Base-by-base conservation (phyloP, 345 rosid genomes). In the Dovyalis caffra region DNA sequence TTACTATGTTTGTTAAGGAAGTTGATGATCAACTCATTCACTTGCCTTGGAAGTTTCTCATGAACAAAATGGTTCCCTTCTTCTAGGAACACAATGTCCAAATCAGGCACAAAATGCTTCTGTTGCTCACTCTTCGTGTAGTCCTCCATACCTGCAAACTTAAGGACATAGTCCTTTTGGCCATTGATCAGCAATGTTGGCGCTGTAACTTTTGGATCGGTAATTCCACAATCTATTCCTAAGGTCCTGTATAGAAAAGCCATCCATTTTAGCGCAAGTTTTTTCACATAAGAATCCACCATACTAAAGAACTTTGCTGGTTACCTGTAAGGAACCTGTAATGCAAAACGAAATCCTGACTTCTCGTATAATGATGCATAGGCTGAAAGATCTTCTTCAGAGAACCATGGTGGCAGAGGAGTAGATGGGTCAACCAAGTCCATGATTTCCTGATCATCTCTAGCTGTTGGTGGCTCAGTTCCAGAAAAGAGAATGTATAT, bases 241-340 rank as follows among this genome's bases (percentile, higher is more conserved):
- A 71, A 5, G 1, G 2, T 57, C 76, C 76, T 79, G 79, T 43
- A 56, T 3, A 2, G 69, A 21, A 10, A 28, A 10, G 35, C 7
- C 32, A 61, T 25, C 6, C 18, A 18, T 57, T 3, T 16, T 57
- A 29, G 20, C 15, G 32, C 29, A 25, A 6, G 28, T 61, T 61
- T 18, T 1, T 5, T 47, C 16, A 5, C 53, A 18, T 47, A 47
- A 47, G 53, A 47, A 47, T 47, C 5, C 53, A 47, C 21, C 62
- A 14, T 28, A 18, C 18, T 14, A 5, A 15, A 31, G 5, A 5
- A 14, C 18, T 25, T 61, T 0, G 2, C 65, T 61, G 6, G 65
- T 61, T 64, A 79, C 82, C 82, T 79, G 69, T 75, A 76, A 31
- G 77, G 83, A 68, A 80, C 74, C 65, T 49, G 83, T 29, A 80